Base-by-base conservation (phyloP, 495 filamentous ascomycete species). In the Aspergillus bertholletiae region DNA sequence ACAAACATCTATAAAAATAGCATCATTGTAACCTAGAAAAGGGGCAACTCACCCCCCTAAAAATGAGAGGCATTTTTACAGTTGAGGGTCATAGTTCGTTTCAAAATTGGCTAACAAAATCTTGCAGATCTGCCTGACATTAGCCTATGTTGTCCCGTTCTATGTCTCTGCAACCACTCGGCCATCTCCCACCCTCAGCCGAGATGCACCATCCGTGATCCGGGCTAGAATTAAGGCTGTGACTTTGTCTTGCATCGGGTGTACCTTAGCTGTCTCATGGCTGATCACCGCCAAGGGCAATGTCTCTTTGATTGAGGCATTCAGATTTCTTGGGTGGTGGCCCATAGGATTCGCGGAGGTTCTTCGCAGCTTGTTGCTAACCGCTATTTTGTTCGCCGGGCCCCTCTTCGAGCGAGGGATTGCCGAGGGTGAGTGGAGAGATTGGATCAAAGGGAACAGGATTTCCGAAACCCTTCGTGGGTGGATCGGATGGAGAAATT, bases 201-300 rank as follows among this genome's bases (percentile, higher is more conserved):
- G 94, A 53, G 93, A 97, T 81, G 84, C 88, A 20, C 91, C 94
- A 18, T 88, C 86, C 8, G 92, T 95, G 18, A 96, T 98, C 71
- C 88, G 87, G 47, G 87, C 89, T 55, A 85, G 94, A 60, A 88
- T 96, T 64, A 79, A 87, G 49, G 84, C 84, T 40, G 94, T 96
- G 62, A 84, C 80, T 3, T 51, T 86, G 45, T 87, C 89, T 13
- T 90, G 87, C 65, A 56, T 85, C 54, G 49, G 83, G 47, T 83
- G 83, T 70, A 79, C 82, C 17, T 22, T 76, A 17, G 64, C 80
- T 28, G 89, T 92, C 3, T 65, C 84, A 57, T 76, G 81, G 69
- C 66, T 96, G 49, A 69, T 89, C 51, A 52, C 75, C 46, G 59
- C 72, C 24, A 64, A 74, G 61, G 74, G 71, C 22, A 60, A 77